These are phyloP conservation scores for Graphiopsis chlorocephala DNA, from an alignment of 2,329 filamentous ascomycete species.

Conservation along the genomic window DNA sequence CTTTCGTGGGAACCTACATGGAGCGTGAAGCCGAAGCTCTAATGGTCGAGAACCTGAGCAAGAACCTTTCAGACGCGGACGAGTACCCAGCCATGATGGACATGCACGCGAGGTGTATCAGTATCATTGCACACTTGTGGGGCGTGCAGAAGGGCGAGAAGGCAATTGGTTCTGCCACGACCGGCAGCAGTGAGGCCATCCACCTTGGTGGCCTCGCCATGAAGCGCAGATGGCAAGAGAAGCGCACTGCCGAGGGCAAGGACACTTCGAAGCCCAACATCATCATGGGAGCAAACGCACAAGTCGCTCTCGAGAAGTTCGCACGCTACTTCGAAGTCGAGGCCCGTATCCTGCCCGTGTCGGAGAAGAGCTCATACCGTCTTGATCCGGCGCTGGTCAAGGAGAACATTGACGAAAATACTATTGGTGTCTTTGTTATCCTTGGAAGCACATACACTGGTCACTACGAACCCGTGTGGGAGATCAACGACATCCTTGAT, in stretches of 20 bases:
- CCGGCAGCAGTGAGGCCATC: slow-evolving; percentile 69
- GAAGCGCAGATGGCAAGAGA: slow-evolving; percentile 72
- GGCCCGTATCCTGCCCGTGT: slow-evolving; percentile 62
- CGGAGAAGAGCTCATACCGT: slow-evolving; percentile 57
- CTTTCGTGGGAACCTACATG: slow-evolving; percentile 61
- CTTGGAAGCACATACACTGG: slow-evolving; percentile 71
- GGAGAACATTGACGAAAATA: slow-evolving; percentile 71
- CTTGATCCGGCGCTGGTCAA: slow-evolving; percentile 64
- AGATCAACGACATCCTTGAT: slow-evolving; percentile 64
- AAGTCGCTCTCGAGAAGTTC: slow-evolving; percentile 71
- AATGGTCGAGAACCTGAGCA: slow-evolving; percentile 66
- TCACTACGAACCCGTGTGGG: slow-evolving; percentile 69
- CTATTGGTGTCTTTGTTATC: slow-evolving; percentile 73
- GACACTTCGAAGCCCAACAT: slow-evolving; percentile 66
- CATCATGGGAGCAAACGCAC: slow-evolving; percentile 70
- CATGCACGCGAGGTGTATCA: slow-evolving; percentile 66
- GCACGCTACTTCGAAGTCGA: slow-evolving; percentile 73
- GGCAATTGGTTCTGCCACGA: slow-evolving; percentile 67
- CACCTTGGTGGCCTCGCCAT: slow-evolving; percentile 69
- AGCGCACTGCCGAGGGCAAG: slow-evolving; percentile 58
- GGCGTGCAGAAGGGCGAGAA: slow-evolving; percentile 59
- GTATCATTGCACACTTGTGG: slow-evolving; percentile 67
- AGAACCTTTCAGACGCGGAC: slow-evolving; percentile 71
- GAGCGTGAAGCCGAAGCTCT: slow-evolving; percentile 52
- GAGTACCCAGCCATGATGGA: slow-evolving; percentile 53